Evolutionary conservation across 192 early-diverging fungal species (phyloP), one percentile per base, ranked within the genome.

Genomic region (Backusella morwellensis): DNA sequence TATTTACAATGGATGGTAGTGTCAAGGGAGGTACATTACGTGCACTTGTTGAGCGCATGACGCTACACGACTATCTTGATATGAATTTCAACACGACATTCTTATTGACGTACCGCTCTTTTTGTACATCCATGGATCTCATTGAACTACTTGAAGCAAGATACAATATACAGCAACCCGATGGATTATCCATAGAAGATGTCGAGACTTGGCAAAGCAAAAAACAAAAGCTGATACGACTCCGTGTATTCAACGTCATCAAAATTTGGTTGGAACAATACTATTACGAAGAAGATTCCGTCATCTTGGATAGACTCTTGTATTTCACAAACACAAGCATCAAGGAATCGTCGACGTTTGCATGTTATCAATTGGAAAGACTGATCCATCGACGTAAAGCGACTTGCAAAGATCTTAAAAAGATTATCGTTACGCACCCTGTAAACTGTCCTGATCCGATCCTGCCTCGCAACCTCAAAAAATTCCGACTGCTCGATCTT

Each of bases 181-280:
- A 69, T n/a, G 89, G 84, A 8, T 75, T 99, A 54, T 83, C 78
- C 4, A 76, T 75, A 0, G 79, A 87, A 29, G 93, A 99, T 81
- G 59, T 91, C 35, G 83, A 86, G 15, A 76, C 88, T 14, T 99
- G 97, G 97, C 86, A 72, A 12, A 93, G 95, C 71, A 89, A 89
- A 77, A 99, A 98, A 80, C 89, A 91, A 76, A 96, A 90, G 42
- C 90, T 96, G 11, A 86, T 98, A 67, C 93, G 97, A 32, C 88
- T 97, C 67, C 94, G 82, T 23, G 97, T 98, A 0, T 97, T 92
- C 85, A 97, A 97, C 77, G 87, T 97, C 38, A 87, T 99, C 80
- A 99, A 97, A 84, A 91, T 86, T 19, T 99, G 98, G 98, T 82
- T 99, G 9, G 98, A 99, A 82, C 90, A 87, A 74, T 94, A 98